Conservation (phyloP, 129 eudicot species). For the Gnaphalium uliginosum region DNA sequence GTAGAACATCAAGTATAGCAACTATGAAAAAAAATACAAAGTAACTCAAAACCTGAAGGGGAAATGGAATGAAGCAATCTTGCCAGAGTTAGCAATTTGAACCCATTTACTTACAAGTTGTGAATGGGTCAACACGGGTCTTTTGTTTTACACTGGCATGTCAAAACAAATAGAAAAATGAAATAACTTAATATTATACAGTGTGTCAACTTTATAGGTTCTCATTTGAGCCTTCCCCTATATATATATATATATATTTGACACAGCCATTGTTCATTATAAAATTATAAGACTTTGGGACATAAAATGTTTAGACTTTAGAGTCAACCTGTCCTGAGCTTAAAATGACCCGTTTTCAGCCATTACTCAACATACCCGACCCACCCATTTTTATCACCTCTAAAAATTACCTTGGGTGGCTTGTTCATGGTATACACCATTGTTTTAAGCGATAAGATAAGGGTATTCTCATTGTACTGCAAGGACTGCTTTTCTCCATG, state of each 20-base stretch:
- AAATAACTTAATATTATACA: too few relatives aligned
- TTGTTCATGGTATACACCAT: slow-evolving; percentile 7
- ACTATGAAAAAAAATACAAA: not conserved
- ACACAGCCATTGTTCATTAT: too few relatives aligned
- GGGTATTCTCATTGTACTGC: slow-evolving; percentile 1
- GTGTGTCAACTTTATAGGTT: too few relatives aligned
- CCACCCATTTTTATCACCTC: not conserved
- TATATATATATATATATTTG: too few relatives aligned
- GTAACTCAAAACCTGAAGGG: not conserved
- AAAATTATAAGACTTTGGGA: too few relatives aligned
- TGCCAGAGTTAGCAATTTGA: not conserved
- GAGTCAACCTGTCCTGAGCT: too few relatives aligned
- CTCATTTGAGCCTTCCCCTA: too few relatives aligned
- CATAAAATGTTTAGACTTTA: too few relatives aligned
- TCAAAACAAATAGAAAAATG: too few relatives aligned
- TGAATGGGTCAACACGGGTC: not conserved
- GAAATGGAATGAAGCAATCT: not conserved
- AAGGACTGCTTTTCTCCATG: not conserved
- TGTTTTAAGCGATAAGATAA: not conserved
- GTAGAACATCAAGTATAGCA: not conserved
- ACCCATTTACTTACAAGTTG: not conserved
- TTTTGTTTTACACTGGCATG: too few relatives aligned
- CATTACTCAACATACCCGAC: not conserved
- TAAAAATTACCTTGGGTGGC: slow-evolving; percentile 1
- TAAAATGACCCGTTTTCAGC: too few relatives aligned